Evolutionary conservation across 352 stramenopile species (phyloP).

Genomic region (Phytophthora pini): DNA sequence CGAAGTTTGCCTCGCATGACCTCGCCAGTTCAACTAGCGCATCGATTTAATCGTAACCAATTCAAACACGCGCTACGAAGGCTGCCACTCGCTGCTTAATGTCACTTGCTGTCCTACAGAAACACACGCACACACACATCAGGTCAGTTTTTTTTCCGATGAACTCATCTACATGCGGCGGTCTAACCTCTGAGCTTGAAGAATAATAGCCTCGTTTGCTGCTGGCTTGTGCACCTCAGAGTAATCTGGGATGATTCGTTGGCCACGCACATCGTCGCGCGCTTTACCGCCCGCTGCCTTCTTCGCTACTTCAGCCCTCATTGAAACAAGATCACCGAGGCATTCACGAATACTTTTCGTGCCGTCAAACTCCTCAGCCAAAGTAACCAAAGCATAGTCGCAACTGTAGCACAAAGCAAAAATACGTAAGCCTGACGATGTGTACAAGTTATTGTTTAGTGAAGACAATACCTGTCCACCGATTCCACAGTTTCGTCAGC

Average conservation of each 20-base stretch:
- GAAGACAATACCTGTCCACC: constrained; percentile 38
- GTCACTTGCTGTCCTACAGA: constrained; percentile 30
- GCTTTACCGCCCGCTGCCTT: constrained; percentile 72
- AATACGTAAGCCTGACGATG: neutral
- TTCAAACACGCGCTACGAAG: constrained; percentile 43
- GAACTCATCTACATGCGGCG: constrained; percentile 8
- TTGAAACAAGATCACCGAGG: constrained; percentile 66
- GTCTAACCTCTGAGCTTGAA: constrained; percentile 55
- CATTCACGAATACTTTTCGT: constrained; percentile 51
- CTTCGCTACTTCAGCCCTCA: constrained; percentile 55
- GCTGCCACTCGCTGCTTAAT: constrained; percentile 43
- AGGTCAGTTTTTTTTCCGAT: neutral
- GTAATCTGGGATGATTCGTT: constrained; percentile 80
- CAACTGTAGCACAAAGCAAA: constrained; percentile 23
- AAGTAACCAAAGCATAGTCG: constrained; percentile 43
- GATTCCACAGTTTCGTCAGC: constrained; percentile 39
- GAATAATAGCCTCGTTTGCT: constrained; percentile 49
- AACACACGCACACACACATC: constrained; percentile 3
- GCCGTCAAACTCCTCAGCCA: constrained; percentile 55
- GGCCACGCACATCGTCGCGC: constrained; percentile 73
- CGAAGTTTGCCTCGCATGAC: constrained; percentile 34
- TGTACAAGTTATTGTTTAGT: neutral
- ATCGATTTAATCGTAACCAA: constrained; percentile 25
- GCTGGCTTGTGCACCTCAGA: constrained; percentile 63
- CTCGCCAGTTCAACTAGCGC: constrained; percentile 13